Evolutionary conservation across 306 rosid genomes (phyloP).

Genomic region (Cajanus cajan): DNA sequence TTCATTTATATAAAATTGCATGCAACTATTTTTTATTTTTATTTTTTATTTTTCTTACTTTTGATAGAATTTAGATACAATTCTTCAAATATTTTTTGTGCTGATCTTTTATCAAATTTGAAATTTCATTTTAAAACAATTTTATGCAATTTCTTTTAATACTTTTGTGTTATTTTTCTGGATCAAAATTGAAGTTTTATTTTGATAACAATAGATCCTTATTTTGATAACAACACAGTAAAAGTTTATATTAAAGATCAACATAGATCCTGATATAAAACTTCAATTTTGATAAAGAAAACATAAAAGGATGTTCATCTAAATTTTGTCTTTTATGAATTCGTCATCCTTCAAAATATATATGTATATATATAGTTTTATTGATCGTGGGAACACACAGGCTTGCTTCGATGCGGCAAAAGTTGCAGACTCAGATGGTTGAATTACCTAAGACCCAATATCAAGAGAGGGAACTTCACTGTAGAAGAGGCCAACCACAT

Average conservation of each 20-base stretch:
- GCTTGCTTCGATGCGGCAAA: constrained; percentile 66
- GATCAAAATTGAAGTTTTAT: background rate
- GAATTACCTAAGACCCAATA: constrained; percentile 59
- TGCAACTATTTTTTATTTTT: too few relatives aligned
- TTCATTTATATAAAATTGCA: too few relatives aligned
- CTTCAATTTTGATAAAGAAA: background rate
- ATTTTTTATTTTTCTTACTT: too few relatives aligned
- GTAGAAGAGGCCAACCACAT: constrained; percentile 54
- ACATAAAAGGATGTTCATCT: background rate
- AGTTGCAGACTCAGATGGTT: constrained; percentile 69
- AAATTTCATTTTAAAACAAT: too few relatives aligned
- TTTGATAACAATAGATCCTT: background rate
- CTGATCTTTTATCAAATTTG: too few relatives aligned
- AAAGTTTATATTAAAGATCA: background rate
- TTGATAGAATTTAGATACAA: too few relatives aligned
- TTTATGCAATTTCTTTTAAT: too few relatives aligned
- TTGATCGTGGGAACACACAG: constrained; percentile 26
- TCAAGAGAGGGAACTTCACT: constrained; percentile 62
- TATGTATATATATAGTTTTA: background rate
- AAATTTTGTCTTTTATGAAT: background rate
- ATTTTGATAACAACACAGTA: background rate
- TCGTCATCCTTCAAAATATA: background rate
- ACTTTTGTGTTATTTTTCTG: background rate
- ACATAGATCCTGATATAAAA: background rate
- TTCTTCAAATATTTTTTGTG: too few relatives aligned